phyloP scores from a whole-genome alignment of 192 early-diverging fungal genomes.

The Lunasporangiospora selenospora region DNA sequence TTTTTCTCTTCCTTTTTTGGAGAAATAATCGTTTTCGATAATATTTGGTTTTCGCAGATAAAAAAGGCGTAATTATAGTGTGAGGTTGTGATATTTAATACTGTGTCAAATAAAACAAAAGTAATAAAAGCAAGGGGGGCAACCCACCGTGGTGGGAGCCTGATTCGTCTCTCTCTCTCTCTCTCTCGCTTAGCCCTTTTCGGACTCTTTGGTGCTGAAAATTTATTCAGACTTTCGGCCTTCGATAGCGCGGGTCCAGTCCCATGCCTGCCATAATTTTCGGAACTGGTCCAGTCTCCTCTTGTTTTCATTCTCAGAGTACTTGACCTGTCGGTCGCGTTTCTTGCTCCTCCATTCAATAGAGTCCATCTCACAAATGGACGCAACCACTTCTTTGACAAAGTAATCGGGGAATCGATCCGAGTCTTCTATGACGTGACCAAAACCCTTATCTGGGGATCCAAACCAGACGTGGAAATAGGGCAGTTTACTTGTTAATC shows the following conservation, averaged over 20 bases:
- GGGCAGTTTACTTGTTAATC: constrained; percentile 81
- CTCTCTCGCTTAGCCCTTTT: too few relatives aligned
- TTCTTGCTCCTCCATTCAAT: constrained; percentile 57
- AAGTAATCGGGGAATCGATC: constrained; percentile 86
- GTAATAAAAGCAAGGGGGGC: too few relatives aligned
- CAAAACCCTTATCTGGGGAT: constrained; percentile 79
- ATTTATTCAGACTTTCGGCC: constrained; percentile 14
- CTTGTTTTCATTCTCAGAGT: constrained; percentile 61
- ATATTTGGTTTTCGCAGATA: too few relatives aligned
- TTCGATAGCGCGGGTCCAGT: constrained; percentile 83
- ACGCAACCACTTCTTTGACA: constrained; percentile 60
- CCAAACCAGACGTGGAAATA: constrained; percentile 99
- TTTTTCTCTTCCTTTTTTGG: too few relatives aligned
- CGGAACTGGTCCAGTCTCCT: constrained; percentile 57
- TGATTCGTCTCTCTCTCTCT: too few relatives aligned
- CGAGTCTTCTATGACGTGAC: constrained; percentile 95
- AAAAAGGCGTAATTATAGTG: too few relatives aligned
- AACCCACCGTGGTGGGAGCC: too few relatives aligned
- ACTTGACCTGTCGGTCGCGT: constrained; percentile 71
- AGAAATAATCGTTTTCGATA: too few relatives aligned
- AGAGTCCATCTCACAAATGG: constrained; percentile 48
- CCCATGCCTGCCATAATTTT: constrained; percentile 80
- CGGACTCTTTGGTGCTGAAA: too few relatives aligned
- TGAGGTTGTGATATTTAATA: too few relatives aligned
- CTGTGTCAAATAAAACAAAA: too few relatives aligned